These are phyloP conservation scores for Lipomyces chichibuensis DNA, from an alignment of 805 yeast genomes.

Conservation along the genomic window DNA sequence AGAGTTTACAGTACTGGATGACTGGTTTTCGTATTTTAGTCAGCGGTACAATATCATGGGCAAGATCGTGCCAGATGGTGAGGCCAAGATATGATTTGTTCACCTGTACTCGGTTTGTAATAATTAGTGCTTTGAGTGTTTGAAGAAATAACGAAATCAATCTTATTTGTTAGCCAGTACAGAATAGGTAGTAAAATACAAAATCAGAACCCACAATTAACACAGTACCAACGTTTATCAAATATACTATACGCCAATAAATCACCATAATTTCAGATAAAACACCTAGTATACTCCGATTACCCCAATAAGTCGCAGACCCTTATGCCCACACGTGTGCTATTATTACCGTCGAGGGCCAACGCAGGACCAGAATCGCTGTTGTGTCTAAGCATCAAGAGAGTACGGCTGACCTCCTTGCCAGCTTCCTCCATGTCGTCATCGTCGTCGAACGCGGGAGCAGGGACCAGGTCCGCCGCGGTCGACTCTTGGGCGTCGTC, in stretches of 20 bases:
- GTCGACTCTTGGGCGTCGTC: conserved; percentile 37
- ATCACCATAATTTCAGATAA: not conserved
- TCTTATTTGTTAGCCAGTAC: not conserved
- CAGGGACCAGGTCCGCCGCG: not conserved
- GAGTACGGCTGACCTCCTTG: conserved; percentile 30
- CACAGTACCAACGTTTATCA: not conserved
- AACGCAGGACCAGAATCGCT: conserved; percentile 11
- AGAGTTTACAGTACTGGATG: conserved; percentile 64
- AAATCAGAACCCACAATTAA: not conserved
- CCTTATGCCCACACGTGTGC: conserved; percentile 23
- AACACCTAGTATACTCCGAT: conserved; percentile 1
- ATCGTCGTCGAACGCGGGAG: conserved; percentile 8
- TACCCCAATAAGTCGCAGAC: conserved; percentile 34
- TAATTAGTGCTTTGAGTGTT: no score
- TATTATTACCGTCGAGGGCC: not conserved
- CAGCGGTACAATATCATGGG: conserved; percentile 35
- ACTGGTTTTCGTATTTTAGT: conserved; percentile 68
- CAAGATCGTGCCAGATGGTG: conserved; percentile 10
- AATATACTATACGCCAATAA: not conserved
- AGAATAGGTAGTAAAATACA: not conserved
- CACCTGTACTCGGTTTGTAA: no score
- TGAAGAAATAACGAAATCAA: no score
- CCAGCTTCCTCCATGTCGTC: conserved; percentile 35
- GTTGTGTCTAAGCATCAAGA: conserved; percentile 32
- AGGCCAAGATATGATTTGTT: conserved; percentile 17